Conservation (phyloP, 169 alveolate genomes). For the Toxoplasma gondii region DNA sequence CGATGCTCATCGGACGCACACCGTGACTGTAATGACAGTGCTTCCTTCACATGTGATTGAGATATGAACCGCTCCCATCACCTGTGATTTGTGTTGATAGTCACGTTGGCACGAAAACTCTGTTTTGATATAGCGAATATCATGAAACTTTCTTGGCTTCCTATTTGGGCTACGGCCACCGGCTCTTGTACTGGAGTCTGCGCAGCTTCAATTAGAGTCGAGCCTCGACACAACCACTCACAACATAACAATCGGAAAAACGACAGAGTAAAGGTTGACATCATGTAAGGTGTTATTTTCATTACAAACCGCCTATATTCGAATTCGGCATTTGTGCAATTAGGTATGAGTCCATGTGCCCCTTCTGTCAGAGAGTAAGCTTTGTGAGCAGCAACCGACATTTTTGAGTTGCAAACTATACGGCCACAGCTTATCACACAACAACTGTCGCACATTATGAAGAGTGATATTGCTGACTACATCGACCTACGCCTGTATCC, state of each 20-base stretch:
- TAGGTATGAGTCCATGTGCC: constrained; percentile 42
- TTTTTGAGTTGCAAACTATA: not conserved
- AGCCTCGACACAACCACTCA: not conserved
- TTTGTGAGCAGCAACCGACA: not conserved
- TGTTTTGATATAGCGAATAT: not conserved
- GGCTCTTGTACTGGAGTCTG: constrained; percentile 11
- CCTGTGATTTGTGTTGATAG: no score
- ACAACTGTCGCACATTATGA: constrained; percentile 19
- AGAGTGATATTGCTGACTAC: constrained; percentile 19
- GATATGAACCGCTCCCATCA: no score
- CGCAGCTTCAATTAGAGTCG: not conserved
- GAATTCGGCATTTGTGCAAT: not conserved
- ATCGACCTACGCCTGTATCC: constrained; percentile 27
- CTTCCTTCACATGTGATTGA: no score
- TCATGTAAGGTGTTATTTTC: not conserved
- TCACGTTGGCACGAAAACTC: no score
- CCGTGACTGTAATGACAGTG: no score
- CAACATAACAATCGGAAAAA: not conserved
- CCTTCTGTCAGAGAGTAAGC: constrained; percentile 19
- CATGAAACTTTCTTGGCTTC: constrained; percentile 2
- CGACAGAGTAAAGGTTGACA: not conserved
- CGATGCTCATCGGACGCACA: no score
- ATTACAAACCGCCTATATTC: not conserved
- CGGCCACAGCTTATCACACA: not conserved
- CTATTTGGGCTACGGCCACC: not conserved